These are phyloP conservation scores for Fusarium hostae DNA, from an alignment of 2,329 filamentous ascomycete species.

Conservation along the genomic window DNA sequence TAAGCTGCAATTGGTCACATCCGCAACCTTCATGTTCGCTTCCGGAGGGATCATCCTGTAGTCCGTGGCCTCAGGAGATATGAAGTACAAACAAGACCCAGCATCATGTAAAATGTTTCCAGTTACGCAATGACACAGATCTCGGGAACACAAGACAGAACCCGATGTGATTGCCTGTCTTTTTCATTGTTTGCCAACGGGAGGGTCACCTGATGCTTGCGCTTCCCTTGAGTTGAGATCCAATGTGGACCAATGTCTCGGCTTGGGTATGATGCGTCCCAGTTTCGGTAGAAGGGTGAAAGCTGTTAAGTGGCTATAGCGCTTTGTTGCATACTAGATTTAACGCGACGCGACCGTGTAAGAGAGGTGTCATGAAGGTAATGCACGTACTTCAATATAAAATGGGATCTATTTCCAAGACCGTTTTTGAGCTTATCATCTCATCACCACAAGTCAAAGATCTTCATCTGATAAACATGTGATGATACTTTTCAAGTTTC, in stretches of 20 bases:
- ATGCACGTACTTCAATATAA: slow-evolving; percentile 8
- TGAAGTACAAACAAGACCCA: slow-evolving; percentile 2
- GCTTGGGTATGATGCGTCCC: slow-evolving; percentile 29
- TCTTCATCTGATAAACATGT: not conserved
- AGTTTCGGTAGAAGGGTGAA: slow-evolving; percentile 1
- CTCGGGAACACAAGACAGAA: slow-evolving; percentile 5
- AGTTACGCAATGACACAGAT: not conserved
- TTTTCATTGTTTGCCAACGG: slow-evolving; percentile 10
- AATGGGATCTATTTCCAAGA: not conserved
- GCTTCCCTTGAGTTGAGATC: slow-evolving; percentile 9
- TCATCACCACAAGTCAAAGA: not conserved
- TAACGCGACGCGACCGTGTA: slow-evolving; percentile 32
- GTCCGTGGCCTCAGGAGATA: slow-evolving; percentile 16
- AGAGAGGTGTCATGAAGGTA: slow-evolving; percentile 15
- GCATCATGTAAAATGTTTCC: not conserved
- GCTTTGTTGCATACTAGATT: not conserved
- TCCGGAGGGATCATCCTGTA: slow-evolving; percentile 19
- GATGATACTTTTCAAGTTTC: not conserved
- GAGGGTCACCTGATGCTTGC: slow-evolving; percentile 25
- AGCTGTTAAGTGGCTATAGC: not conserved
- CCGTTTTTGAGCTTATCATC: not conserved
- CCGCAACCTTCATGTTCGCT: slow-evolving; percentile 21
- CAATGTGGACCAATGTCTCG: slow-evolving; percentile 16
- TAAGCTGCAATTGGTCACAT: slow-evolving; percentile 30
- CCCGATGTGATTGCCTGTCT: slow-evolving; percentile 7